Evolutionary conservation across 2,329 filamentous ascomycete genomes (phyloP).

Genomic region (Hypoxylon sp.): DNA sequence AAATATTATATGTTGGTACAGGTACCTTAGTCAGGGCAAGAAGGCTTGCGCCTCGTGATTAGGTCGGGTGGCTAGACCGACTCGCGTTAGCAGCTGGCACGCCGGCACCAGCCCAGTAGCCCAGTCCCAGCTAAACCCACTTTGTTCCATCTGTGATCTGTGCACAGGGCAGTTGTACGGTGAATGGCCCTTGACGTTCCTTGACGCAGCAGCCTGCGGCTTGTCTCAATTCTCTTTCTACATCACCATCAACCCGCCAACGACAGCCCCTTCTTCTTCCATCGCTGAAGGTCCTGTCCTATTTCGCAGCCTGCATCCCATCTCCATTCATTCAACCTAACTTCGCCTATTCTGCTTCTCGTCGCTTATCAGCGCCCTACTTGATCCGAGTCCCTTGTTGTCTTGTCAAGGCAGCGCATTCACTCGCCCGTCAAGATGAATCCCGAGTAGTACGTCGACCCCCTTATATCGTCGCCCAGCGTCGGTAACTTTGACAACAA

Average conservation of each 20-base stretch:
- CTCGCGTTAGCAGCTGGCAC: constrained; percentile 41
- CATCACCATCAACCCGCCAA: constrained; percentile 45
- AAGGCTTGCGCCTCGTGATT: constrained; percentile 40
- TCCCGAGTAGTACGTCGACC: constrained; percentile 84
- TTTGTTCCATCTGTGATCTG: not conserved
- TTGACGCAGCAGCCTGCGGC: constrained; percentile 50
- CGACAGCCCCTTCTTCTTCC: constrained; percentile 36
- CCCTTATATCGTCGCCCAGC: constrained; percentile 43
- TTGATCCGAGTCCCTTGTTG: constrained; percentile 37
- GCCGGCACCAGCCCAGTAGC: not conserved
- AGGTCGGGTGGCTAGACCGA: constrained; percentile 39
- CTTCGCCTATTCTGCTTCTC: constrained; percentile 1
- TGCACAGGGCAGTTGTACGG: constrained; percentile 26
- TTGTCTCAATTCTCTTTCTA: constrained; percentile 53
- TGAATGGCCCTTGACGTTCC: constrained; percentile 47
- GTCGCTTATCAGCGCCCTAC: constrained; percentile 27
- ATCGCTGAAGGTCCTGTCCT: constrained; percentile 29
- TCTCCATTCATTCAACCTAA: constrained; percentile 30
- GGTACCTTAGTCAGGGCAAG: constrained; percentile 20
- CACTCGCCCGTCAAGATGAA: constrained; percentile 76
- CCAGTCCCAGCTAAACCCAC: constrained; percentile 1
- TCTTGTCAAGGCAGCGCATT: constrained; percentile 44
- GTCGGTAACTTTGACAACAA: constrained; percentile 22
- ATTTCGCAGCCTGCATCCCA: constrained; percentile 32
- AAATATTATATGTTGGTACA: not conserved